phyloP scores from a whole-genome alignment of 257 asterid genomes.

The Leptodermis oblonga region DNA sequence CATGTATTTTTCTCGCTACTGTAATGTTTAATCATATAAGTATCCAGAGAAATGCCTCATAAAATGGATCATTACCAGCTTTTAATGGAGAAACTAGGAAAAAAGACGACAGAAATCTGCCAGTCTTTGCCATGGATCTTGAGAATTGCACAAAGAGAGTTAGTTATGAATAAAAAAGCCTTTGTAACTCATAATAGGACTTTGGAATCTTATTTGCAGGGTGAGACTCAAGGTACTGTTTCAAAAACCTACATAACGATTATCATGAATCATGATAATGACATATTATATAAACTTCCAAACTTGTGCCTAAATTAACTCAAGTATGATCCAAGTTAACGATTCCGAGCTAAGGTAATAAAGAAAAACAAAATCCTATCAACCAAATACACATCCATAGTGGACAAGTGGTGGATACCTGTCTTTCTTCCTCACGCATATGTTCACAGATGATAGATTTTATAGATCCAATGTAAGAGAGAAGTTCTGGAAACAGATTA shows the following conservation, averaged over 20 bases:
- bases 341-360: neutral
- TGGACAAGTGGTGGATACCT: conserved; percentile 37
- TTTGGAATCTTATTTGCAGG: conserved; percentile 1
- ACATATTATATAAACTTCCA: neutral
- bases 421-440: conserved; percentile 85
- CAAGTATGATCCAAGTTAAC: neutral
- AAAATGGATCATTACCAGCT: neutral
- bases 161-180: too few species aligned
- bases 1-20: too few species aligned
- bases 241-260: neutral
- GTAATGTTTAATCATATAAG: too few species aligned
- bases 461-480: conserved; percentile 52
- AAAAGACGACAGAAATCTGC: neutral
- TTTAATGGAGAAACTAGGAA: neutral
- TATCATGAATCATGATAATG: neutral
- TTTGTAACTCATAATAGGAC: neutral
- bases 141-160: neutral
- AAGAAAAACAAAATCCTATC: neutral
- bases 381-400: neutral
- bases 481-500: conserved; percentile 49
- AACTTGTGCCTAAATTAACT: neutral
- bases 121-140: neutral
- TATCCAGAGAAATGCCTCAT: too few species aligned
- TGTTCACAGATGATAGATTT: conserved; percentile 64
- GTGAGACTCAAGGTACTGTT: neutral